Evolutionary conservation across 345 rosid species (phyloP).

Genomic region (Acer saccharum): DNA sequence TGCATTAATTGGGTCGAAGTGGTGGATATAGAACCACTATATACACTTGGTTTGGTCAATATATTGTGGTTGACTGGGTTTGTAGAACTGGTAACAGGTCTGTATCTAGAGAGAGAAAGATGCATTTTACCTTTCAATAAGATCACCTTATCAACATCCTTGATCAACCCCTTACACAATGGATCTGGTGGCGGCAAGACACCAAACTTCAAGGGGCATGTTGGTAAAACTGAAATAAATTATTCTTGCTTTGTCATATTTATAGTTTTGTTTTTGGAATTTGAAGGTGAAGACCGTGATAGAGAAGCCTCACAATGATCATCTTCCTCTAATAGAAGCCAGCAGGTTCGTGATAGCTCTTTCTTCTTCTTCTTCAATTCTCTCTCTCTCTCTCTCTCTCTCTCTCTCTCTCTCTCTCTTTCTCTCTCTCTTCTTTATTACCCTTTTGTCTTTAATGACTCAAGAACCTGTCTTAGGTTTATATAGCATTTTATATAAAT

Average conservation of each 20-base stretch:
- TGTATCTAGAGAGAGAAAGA: not conserved
- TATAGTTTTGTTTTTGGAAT: slow-evolving; percentile 13
- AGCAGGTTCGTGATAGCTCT: slow-evolving; percentile 54
- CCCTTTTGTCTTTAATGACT: not conserved
- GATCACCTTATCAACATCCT: not conserved
- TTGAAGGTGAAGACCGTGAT: slow-evolving; percentile 74
- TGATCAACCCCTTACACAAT: not conserved
- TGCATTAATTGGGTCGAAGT: not conserved
- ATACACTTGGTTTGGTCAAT: not conserved
- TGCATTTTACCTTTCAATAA: not conserved
- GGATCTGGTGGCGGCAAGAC: not conserved
- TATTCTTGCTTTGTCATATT: not conserved
- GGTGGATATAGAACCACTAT: not conserved
- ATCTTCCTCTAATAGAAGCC: slow-evolving; percentile 72
- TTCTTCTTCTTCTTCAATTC: not conserved
- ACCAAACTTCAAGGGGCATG: not conserved
- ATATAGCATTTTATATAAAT: not conserved
- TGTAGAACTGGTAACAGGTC: not conserved
- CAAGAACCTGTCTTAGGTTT: not conserved
- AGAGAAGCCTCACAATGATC: slow-evolving; percentile 81
- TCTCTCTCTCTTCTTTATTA: not conserved
- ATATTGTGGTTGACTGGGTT: not conserved
- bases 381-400: not conserved
- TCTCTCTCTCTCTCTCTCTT: not conserved
- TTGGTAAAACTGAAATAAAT: not conserved